phyloP scores from a whole-genome alignment of 164 flowering plant species.

The Chimonanthus praecox region DNA sequence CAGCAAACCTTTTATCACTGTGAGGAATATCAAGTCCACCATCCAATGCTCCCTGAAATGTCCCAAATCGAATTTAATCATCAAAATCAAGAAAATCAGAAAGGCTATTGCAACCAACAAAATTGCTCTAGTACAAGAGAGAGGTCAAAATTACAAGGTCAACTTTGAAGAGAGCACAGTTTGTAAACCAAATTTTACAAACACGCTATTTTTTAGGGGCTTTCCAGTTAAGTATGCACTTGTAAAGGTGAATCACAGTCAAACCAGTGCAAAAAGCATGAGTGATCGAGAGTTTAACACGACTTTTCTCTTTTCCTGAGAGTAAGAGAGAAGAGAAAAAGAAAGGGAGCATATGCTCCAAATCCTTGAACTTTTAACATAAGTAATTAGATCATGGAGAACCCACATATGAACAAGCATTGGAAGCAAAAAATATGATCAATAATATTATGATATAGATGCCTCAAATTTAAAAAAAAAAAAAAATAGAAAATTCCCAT shows the following conservation, averaged over 20 bases:
- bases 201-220: not conserved
- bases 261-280: not conserved
- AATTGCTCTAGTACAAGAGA: not conserved
- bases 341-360: too few relatives aligned
- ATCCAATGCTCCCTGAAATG: constrained; percentile 71
- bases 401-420: not conserved
- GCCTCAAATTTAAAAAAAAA: too few relatives aligned
- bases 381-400: not conserved
- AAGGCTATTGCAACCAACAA: not conserved
- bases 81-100: not conserved
- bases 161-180: too few relatives aligned
- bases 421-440: not conserved
- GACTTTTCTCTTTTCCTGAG: too few relatives aligned
- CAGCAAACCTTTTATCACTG: constrained; percentile 85
- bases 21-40: constrained; percentile 89
- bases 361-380: not conserved
- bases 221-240: not conserved
- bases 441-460: too few relatives aligned
- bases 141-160: not conserved
- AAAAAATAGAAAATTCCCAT: not conserved
- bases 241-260: too few relatives aligned
- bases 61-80: not conserved
- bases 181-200: not conserved
- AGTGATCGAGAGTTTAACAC: not conserved
- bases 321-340: too few relatives aligned